These are phyloP conservation scores for Globisporangium middletonii DNA, from an alignment of 352 stramenopile species.

Conservation along the genomic window DNA sequence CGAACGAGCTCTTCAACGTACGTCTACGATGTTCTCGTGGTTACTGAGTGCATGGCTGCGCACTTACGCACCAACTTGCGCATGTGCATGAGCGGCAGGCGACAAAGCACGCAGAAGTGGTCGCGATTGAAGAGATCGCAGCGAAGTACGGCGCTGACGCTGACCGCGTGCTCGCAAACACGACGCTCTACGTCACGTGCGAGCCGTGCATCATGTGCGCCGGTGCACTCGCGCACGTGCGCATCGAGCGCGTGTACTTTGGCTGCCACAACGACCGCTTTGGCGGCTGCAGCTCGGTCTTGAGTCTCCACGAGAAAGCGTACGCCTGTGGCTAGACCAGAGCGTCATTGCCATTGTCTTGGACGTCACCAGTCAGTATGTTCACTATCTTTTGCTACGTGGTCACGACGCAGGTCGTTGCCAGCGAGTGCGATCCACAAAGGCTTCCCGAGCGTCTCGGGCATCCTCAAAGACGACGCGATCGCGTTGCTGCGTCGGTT, in stretches of 20 bases:
- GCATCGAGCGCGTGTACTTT: slow-evolving; percentile 79
- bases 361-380: neutral
- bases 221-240: slow-evolving; percentile 72
- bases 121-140: slow-evolving; percentile 84
- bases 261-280: slow-evolving; percentile 92
- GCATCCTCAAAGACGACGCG: slow-evolving; percentile 81
- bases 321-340: slow-evolving; percentile 8
- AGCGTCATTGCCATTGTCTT: neutral
- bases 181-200: slow-evolving; percentile 86
- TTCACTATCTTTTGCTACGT: neutral
- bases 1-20: slow-evolving; percentile 87
- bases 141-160: slow-evolving; percentile 31
- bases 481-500: slow-evolving; percentile 84
- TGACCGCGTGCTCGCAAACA: slow-evolving; percentile 40
- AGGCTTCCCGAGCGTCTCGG: slow-evolving; percentile 57
- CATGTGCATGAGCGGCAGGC: slow-evolving; percentile 27
- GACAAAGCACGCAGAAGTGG: slow-evolving; percentile 89
- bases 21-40: neutral
- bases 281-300: slow-evolving; percentile 88
- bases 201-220: slow-evolving; percentile 96
- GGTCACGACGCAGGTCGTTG: slow-evolving; percentile 14
- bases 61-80: neutral
- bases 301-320: slow-evolving; percentile 72
- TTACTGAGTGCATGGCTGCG: neutral
- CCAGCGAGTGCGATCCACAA: slow-evolving; percentile 37